Percentiles rank a stretch among this genome's conserved stretches.
Conservation (phyloP, 2,329 filamentous ascomycete species). For the Drechmeria coniospora region DNA sequence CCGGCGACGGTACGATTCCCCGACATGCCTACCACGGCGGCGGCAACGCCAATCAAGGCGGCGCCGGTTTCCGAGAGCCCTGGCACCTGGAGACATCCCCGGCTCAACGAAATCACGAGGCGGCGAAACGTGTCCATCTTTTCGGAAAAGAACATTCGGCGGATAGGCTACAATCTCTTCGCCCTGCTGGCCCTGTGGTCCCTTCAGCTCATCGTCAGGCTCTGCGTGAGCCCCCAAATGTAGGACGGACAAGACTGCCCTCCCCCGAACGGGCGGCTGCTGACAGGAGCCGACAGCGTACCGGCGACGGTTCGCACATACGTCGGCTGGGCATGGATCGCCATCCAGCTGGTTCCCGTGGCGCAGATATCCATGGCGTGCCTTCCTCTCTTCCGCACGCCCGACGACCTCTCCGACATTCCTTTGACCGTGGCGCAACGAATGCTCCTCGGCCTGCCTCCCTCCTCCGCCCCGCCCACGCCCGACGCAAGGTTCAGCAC, state of each 20-base stretch:
- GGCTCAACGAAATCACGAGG: constrained; percentile 70
- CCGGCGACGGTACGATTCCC: not conserved
- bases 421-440: constrained; percentile 66
- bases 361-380: constrained; percentile 59
- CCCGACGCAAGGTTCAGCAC: constrained; percentile 61
- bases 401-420: constrained; percentile 75
- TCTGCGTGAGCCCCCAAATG: constrained; percentile 23
- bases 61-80: constrained; percentile 35
- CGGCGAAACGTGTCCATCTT: constrained; percentile 69
- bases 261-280: not conserved
- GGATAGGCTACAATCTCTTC: constrained; percentile 51
- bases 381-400: constrained; percentile 53
- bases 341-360: constrained; percentile 40
- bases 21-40: constrained; percentile 16
- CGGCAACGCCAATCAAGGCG: constrained; percentile 26
- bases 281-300: constrained; percentile 12
- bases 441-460: constrained; percentile 64
- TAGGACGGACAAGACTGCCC: constrained; percentile 13
- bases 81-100: constrained; percentile 83
- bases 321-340: constrained; percentile 27
- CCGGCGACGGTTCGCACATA: constrained; percentile 18
- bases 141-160: constrained; percentile 57
- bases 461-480: constrained; percentile 45
- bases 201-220: constrained; percentile 16
- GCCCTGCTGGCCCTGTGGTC: constrained; percentile 26